Conservation (phyloP, 805 yeast species). For the Cyberlindnera subsufficiens region DNA sequence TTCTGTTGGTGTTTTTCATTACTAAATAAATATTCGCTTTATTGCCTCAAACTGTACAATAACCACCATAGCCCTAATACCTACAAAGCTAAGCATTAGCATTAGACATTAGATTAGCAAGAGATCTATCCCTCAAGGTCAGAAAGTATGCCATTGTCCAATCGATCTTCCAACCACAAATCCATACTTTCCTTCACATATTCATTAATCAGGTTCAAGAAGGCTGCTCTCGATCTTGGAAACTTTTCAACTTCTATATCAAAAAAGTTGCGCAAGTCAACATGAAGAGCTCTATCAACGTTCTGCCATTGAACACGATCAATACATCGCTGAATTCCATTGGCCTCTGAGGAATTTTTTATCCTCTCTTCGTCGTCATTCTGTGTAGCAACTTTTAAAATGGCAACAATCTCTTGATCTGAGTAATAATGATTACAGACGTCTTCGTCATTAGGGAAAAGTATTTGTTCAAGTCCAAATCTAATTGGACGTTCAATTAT, state of each 20-base stretch:
- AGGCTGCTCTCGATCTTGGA: conserved; percentile 10
- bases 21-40: too few relatives aligned
- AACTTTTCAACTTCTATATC: conserved; percentile 4
- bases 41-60: too few relatives aligned
- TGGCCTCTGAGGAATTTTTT: not conserved
- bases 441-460: conserved; percentile 33
- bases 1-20: too few relatives aligned
- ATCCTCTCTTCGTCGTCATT: not conserved
- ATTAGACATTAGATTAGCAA: too few relatives aligned
- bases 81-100: too few relatives aligned
- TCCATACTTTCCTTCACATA: conserved; percentile 14
- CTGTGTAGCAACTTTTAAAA: conserved; percentile 4
- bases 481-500: conserved; percentile 3
- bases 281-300: conserved; percentile 8
- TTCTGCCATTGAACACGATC: conserved; percentile 2
- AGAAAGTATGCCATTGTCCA: not conserved
- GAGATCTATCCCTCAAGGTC: not conserved
- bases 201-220: conserved; percentile 12
- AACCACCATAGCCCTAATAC: too few relatives aligned
- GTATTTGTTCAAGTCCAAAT: conserved; percentile 23
- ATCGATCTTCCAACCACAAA: conserved; percentile 5
- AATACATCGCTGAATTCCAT: not conserved
- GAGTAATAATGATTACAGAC: conserved; percentile 26
- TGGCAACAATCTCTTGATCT: conserved; percentile 28
- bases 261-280: conserved; percentile 12